Conservation (phyloP, 768 basidiomycete species). For the Amanita jacksonii region DNA sequence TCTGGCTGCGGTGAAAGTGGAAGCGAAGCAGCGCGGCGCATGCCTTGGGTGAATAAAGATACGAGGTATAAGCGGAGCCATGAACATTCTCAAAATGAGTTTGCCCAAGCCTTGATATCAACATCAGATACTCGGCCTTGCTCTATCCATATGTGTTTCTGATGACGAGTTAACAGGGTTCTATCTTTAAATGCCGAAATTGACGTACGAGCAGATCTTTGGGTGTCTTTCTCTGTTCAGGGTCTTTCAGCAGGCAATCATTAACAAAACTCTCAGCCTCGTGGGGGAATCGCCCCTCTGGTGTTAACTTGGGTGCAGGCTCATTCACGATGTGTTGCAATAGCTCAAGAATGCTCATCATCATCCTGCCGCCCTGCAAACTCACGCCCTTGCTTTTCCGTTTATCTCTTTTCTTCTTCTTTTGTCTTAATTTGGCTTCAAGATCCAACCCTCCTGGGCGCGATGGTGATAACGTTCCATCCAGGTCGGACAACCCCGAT, state of each 20-base stretch:
- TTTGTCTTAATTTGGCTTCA: conserved; percentile 15
- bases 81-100: conserved; percentile 39
- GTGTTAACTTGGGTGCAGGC: conserved; percentile 81
- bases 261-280: conserved; percentile 84
- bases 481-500: conserved; percentile 71
- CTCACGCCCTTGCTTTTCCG: conserved; percentile 89
- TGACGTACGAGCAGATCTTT: conserved; percentile 73
- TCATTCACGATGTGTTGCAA: conserved; percentile 99
- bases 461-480: conserved; percentile 69
- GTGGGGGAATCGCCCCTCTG: conserved; percentile 57
- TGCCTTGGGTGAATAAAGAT: conserved; percentile 4
- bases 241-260: conserved; percentile 86
- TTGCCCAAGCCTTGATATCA: conserved; percentile 76
- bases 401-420: conserved; percentile 62
- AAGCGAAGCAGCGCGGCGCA: not conserved
- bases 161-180: conserved; percentile 3
- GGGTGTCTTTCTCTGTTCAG: conserved; percentile 71
- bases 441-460: conserved; percentile 48
- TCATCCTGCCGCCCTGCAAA: conserved; percentile 90
- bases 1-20: not conserved
- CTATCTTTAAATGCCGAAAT: not conserved
- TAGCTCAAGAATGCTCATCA: conserved; percentile 95
- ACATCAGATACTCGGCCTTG: conserved; percentile 48
- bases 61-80: not conserved
- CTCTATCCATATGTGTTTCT: conserved; percentile 75